A percentile compares a stretch with the other conserved stretches of the same genome.
Evolutionary conservation across 2,329 filamentous ascomycete genomes (phyloP).

Genomic region (Diplodia mutila): DNA sequence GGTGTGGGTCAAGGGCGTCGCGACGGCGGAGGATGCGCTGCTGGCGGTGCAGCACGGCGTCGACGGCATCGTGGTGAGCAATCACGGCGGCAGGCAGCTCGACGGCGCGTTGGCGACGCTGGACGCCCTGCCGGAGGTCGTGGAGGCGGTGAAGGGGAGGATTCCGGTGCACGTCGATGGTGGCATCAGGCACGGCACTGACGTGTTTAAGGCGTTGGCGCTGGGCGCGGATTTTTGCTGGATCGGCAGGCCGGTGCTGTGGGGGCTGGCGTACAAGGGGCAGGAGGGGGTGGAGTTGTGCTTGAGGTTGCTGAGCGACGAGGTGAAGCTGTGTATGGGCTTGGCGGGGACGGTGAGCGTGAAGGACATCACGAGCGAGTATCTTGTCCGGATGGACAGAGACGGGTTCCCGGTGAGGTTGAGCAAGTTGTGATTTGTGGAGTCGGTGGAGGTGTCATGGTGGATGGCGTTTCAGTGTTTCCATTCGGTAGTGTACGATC

Average conservation of each 20-base stretch:
- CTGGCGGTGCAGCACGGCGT: constrained; percentile 48
- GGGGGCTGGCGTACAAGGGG: constrained; percentile 52
- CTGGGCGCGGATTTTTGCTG: constrained; percentile 56
- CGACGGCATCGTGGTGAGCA: constrained; percentile 32
- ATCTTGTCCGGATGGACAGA: constrained; percentile 6
- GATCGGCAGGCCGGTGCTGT: constrained; percentile 54
- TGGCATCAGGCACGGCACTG: constrained; percentile 62
- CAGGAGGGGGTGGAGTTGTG: constrained; percentile 36
- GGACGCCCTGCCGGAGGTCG: constrained; percentile 51
- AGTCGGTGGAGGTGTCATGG: background rate
- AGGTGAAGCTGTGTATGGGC: constrained; percentile 32
- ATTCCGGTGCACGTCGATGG: constrained; percentile 64
- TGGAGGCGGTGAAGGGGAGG: constrained; percentile 46
- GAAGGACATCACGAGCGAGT: constrained; percentile 9
- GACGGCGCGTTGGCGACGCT: constrained; percentile 59
- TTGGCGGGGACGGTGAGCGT: constrained; percentile 27
- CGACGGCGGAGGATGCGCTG: constrained; percentile 46
- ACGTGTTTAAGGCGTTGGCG: constrained; percentile 63
- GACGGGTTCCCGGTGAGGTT: constrained; percentile 2
- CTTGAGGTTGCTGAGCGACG: constrained; percentile 39
- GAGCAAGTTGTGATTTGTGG: background rate
- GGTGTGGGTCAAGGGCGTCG: constrained; percentile 34
- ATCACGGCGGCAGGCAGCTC: constrained; percentile 62
- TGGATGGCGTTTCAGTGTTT: background rate
- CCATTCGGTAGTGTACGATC: background rate